Evolutionary conservation across 495 filamentous ascomycete species (phyloP), one percentile per base, ranked within the genome.

Genomic region (Elasticomyces elasticus): DNA sequence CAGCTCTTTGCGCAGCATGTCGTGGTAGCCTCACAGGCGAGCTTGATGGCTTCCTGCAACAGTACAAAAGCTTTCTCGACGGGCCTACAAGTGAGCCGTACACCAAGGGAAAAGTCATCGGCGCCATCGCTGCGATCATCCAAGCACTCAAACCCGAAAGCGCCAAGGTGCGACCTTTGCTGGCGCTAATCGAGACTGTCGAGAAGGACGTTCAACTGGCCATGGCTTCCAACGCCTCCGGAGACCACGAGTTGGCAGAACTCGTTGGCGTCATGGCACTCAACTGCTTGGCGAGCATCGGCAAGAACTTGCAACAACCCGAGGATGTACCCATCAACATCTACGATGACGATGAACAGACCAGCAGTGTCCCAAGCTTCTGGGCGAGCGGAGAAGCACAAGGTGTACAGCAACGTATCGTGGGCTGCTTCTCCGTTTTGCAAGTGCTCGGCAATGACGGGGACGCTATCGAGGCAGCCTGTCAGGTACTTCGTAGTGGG

Each of bases 401-500:
- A 37, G 54, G 57, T 12, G 66, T 80, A 13, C 84, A 87, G 62
- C 71, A 69, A 30, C 69, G 76, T 44, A 79, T 89, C 56, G 75
- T 85, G 58, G 72, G 38, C 59, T 67, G 56, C 74, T 62, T 67
- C 11, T 62, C 68, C n/a, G 60, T 77, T 5, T 68, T 79, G 59
- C 65, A 74, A 1, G 70, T 76, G 23, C 80, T 88, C 56, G 73
- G 74, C 2, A 66, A 75, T 47, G 79, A 83, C 54, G 77, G 79
- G 30, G 82, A 85, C 41, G 79, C 91, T 1, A 91, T 96, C 60
- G 92, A 97, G 70, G 92, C 95, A 68, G 96, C 96, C 67, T 72
- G 69, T 54, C 64, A 68, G 45, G 65, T 72, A 15, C 64, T 72
- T 20, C 58, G 61, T 15, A 67, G 62, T 31, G 69, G 69, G 23